Base-by-base conservation (phyloP, 176 grass and related monocot genomes). In the Elymus sibiricus region DNA sequence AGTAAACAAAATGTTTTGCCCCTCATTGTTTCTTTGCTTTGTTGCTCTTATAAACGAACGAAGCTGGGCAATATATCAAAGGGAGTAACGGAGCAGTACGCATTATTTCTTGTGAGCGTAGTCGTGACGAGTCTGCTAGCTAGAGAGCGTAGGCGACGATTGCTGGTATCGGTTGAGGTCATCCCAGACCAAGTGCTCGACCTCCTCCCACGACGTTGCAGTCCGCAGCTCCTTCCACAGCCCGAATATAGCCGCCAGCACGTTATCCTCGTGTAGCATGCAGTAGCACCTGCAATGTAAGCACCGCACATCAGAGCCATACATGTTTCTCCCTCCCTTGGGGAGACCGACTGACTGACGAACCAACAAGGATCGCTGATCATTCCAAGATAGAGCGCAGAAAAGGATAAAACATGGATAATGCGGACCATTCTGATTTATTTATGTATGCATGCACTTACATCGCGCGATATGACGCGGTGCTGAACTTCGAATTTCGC, bases 231-330 rank as follows among this genome's bases (percentile, higher is more conserved):
- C 90, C 55, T 91, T 92, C 97, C 94, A 96, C 70, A 98, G 75
- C 91, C 94, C 88, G 47, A 98, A 95, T 88, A 98, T 94, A 79
- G 93, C 84, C 76, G 88, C 94, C 32, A 98, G 75, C 17, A 95
- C 90, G 51, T 95, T 95, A 25, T 95, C 94, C 29, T 98, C 92
- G 53, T 98, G 93, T 74, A 98, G 72, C 66, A 98, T 91, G 79
- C 97, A 98, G 55, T 94, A 95, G 31, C 94, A 99, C 94, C 97
- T 96, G 88, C 9, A 37, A 79, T 53, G 82, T 7, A 56, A 79
- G 82, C 21, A 64, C 24, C 27, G 22, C 11, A 82, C n/a, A 53
- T 44, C 29, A 81, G 29, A 22, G 21, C 53, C 53, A 58, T 7
- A 56, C 17, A 42, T 82, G 39, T 11, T 68, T 38, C 31, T 27